Percentiles rank a stretch among this genome's conserved stretches.
Conservation (phyloP, 2,329 filamentous ascomycete species). For the Mollisiaceae sp. region DNA sequence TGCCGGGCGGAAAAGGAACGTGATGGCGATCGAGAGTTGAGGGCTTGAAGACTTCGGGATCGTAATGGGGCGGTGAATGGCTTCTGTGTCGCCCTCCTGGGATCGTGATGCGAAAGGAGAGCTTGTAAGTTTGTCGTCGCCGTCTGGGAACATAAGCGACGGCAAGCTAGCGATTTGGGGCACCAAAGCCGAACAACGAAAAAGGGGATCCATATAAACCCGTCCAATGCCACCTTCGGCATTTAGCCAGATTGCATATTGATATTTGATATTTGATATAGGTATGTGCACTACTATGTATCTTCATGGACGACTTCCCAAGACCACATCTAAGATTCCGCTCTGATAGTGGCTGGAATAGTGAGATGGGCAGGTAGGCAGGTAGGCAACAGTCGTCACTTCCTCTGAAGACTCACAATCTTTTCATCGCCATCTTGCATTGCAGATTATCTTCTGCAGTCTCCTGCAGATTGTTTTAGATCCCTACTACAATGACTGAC, state of each 20-base stretch:
- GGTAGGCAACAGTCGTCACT: constrained; percentile 16
- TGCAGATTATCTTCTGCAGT: not conserved
- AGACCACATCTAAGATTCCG: not conserved
- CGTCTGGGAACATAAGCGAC: constrained; percentile 23
- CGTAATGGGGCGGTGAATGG: not conserved
- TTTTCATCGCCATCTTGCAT: not conserved
- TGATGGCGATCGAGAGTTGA: not conserved
- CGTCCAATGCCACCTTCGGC: not conserved
- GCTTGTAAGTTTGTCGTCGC: constrained; percentile 20
- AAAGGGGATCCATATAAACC: constrained; percentile 10
- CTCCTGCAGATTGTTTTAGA: not conserved
- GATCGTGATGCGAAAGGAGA: constrained; percentile 26
- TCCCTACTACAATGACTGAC: constrained; percentile 21
- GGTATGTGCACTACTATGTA: not conserved
- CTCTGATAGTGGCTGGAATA: not conserved
- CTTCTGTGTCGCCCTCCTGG: constrained; percentile 10
- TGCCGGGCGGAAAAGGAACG: not conserved
- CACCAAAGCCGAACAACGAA: constrained; percentile 11
- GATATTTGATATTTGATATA: constrained; percentile 17
- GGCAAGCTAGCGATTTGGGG: constrained; percentile 13
- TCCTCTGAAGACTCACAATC: constrained; percentile 1
- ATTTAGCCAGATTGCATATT: constrained; percentile 12
- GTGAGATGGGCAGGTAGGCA: constrained; percentile 2
- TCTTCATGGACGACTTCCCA: not conserved
- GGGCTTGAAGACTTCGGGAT: not conserved